Evolutionary conservation across 768 basidiomycete genomes (phyloP), one percentile per base, ranked within the genome.

Genomic region (Amanita fuliginea): DNA sequence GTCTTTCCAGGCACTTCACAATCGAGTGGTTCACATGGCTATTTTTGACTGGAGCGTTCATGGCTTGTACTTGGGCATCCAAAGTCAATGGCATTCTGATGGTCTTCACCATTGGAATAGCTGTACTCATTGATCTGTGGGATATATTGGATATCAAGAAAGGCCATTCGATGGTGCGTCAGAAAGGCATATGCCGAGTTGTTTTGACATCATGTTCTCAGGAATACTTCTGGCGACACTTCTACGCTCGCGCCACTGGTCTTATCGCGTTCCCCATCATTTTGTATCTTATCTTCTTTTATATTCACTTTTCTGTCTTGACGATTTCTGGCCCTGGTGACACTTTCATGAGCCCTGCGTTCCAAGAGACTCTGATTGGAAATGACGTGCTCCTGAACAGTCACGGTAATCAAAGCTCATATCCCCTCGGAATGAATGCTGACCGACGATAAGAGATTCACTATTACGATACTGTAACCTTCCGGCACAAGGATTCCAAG

Each of bases 71-170:
- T 1, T 88, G 96, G 77, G 91, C 88, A 3, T 95, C 94, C 60
- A 99, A 99, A 67, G 96, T 98, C 67, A 97, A 97, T 57, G 96
- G 96, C 32, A 72, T 98, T 42, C 74, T 99, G 53, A 92, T 92
- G 1, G 97, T 99, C 51, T 49, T 80, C 36, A 78, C 88, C 11
- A 81, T 99, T 55, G 96, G 96, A 1, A 73, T 86, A 43, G 95
- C 95, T 5, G 96, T 98, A 39, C 60, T 88, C 26, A 81, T 95
- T 52, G 96, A 99, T 63, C 72, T 99, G 9, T 99, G 96, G 95
- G 88, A 85, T 55, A 74, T 98, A 37, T 67, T 98, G 59, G 96
- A 99, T 64, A 65, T 83, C 62, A 82, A 75, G 61, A 86, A 84
- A 57, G 84, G 86, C 1, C 71, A 83, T 52, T 76, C 77, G 3